Evolutionary conservation across 768 basidiomycete genomes (phyloP).

Genomic region (Strobilomyces confusus): DNA sequence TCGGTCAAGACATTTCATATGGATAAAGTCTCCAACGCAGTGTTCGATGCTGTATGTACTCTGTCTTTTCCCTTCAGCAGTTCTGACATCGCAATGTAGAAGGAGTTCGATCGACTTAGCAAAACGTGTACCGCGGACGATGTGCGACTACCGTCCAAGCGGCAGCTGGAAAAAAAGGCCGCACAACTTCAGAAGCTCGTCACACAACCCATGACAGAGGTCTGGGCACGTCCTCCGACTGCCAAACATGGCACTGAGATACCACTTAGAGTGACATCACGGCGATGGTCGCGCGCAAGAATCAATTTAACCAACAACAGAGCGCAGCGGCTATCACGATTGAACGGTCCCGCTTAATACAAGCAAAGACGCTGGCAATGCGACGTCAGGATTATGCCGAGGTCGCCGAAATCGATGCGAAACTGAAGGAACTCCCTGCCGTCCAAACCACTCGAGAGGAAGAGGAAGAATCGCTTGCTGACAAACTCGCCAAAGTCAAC

Average conservation of each 20-base stretch:
- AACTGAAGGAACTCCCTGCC: constrained; percentile 52
- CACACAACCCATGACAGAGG: constrained; percentile 75
- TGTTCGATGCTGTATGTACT: constrained; percentile 55
- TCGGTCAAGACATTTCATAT: constrained; percentile 60
- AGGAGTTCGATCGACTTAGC: constrained; percentile 66
- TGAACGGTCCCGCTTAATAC: constrained; percentile 63
- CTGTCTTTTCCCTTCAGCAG: neutral
- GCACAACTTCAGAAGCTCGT: constrained; percentile 57
- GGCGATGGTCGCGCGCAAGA: constrained; percentile 74
- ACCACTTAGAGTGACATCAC: constrained; percentile 67
- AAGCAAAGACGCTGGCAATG: constrained; percentile 69
- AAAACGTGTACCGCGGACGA: constrained; percentile 46
- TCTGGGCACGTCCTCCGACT: constrained; percentile 28
- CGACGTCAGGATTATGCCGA: constrained; percentile 69
- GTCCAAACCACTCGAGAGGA: constrained; percentile 21
- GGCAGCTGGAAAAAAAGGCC: constrained; percentile 60
- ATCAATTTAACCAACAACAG: constrained; percentile 35
- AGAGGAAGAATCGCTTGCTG: constrained; percentile 30
- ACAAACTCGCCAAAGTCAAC: constrained; percentile 76
- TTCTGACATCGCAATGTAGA: constrained; percentile 38
- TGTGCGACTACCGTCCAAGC: constrained; percentile 63
- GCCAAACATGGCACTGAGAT: constrained; percentile 7
- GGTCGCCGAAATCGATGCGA: constrained; percentile 54
- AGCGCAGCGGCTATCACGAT: constrained; percentile 37
- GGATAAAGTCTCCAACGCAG: constrained; percentile 82